Evolutionary conservation across 306 rosid species (phyloP), one percentile per base, ranked within the genome.

Genomic region (Sindora glabra): DNA sequence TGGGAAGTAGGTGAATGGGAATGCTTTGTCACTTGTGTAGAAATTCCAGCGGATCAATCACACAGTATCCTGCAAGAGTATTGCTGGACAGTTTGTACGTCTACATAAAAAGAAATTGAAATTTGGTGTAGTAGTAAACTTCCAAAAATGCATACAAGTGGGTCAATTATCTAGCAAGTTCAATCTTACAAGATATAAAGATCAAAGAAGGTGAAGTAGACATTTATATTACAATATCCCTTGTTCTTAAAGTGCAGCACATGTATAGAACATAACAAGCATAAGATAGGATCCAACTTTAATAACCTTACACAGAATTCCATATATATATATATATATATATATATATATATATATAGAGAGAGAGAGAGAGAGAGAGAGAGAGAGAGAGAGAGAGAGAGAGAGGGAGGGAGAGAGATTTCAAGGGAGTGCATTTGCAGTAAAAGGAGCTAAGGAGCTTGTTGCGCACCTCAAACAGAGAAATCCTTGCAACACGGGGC

Each of bases 11-110:
- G 52, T 55, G 33, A 59, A 60, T 5, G 36, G 57, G 2, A 61
- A 64, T 33, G 38, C 72, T 59, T 51, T 48, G 86, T 83, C 61
- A 81, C 98, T 85, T 68, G 69, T 47, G 85, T 32, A 59, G 79
- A 78, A 79, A 86, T 50, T 92, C 96, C 65, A 92, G 82, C 22
- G 88, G 92, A 83, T 88, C 87, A 62, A 92, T 63, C 74, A 88
- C 98, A 67, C 95, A 78, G 72, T 80, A 92, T 74, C 98, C 98
- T 34, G 86, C 76, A 62, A 92, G 83, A 55, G 77, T 83, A 83
- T 81, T 92, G 56, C 84, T 68, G 66, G 95, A 76, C 59, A 92
- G 14, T 74, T 67, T 92, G 69, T 92, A 88, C 38, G 98, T 92
- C 98, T 92, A 77, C 83, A 77, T n/a, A 59, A 16, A 68, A 63